A percentile compares a stretch with the other conserved stretches of the same genome.
Evolutionary conservation across 2,329 filamentous ascomycete species (phyloP).

Genomic region (Colletotrichum cereale): DNA sequence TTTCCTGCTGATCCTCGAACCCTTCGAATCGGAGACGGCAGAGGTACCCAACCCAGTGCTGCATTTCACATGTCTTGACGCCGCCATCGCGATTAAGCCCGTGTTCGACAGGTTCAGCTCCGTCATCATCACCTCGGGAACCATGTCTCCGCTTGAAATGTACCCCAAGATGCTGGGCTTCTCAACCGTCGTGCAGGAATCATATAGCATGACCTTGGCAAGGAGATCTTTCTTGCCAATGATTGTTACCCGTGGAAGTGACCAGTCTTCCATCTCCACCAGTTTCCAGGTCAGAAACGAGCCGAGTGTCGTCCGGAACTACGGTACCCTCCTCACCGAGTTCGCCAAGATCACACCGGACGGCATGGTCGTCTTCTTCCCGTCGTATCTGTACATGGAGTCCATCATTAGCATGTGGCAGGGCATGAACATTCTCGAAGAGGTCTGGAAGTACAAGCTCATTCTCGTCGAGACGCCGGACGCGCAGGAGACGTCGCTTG

Average conservation of each 20-base stretch:
- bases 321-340: constrained; percentile 91
- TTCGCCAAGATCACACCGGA: constrained; percentile 97
- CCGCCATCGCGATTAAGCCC: constrained; percentile 96
- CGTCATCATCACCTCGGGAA: constrained; percentile 98
- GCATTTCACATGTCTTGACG: constrained; percentile 96
- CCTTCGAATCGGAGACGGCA: constrained; percentile 94
- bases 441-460: constrained; percentile 99
- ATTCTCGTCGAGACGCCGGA: constrained; percentile 98
- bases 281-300: constrained; percentile 97
- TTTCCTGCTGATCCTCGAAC: constrained; percentile 95
- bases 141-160: constrained; percentile 97
- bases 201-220: constrained; percentile 96
- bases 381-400: constrained; percentile 99
- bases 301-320: constrained; percentile 96
- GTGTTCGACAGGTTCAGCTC: constrained; percentile 98
- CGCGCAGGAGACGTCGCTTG: constrained; percentile 94
- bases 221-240: constrained; percentile 96
- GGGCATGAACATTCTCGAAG: constrained; percentile 96
- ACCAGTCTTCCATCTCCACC: constrained; percentile 93
- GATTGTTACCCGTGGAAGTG: constrained; percentile 95
- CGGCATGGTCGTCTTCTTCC: constrained; percentile 99
- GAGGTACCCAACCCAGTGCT: constrained; percentile 97
- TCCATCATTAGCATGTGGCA: constrained; percentile 99
- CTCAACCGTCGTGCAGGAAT: constrained; percentile 92
- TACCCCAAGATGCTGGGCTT: constrained; percentile 99